phyloP scores from a whole-genome alignment of 1,139 yeast species.

The Pichia cactophila region DNA sequence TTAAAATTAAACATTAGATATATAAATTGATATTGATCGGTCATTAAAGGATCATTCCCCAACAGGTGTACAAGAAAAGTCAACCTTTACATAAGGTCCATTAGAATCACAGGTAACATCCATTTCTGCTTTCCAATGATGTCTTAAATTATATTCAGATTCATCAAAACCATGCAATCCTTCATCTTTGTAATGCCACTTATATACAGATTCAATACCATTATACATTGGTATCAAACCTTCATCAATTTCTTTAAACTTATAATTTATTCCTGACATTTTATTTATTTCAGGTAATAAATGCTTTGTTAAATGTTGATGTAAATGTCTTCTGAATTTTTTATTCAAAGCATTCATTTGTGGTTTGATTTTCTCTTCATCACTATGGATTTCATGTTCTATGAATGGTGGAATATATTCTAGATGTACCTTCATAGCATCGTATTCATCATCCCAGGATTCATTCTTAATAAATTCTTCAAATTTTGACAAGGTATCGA shows the following conservation, averaged over 20 bases:
- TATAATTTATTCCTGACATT: slow-evolving; percentile 42
- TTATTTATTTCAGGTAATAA: slow-evolving; percentile 57
- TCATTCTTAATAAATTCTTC: slow-evolving; percentile 62
- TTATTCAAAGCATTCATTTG: slow-evolving; percentile 65
- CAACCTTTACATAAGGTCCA: slow-evolving; percentile 47
- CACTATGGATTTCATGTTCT: slow-evolving; percentile 56
- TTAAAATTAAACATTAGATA: too few relatives aligned
- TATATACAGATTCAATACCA: slow-evolving; percentile 24
- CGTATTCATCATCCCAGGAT: slow-evolving; percentile 69
- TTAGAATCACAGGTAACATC: slow-evolving; percentile 47
- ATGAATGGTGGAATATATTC: slow-evolving; percentile 69
- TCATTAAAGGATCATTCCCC: not conserved
- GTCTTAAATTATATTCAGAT: slow-evolving; percentile 35
- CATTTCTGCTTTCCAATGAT: slow-evolving; percentile 51
- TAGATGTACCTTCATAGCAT: slow-evolving; percentile 58
- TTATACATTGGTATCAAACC: slow-evolving; percentile 31
- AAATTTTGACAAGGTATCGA: slow-evolving; percentile 59
- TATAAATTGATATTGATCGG: not conserved
- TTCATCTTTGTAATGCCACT: slow-evolving; percentile 44
- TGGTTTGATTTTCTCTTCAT: slow-evolving; percentile 65
- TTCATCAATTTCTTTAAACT: slow-evolving; percentile 25
- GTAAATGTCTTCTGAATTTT: slow-evolving; percentile 66
- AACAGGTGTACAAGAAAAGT: slow-evolving; percentile 27
- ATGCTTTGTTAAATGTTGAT: slow-evolving; percentile 69
- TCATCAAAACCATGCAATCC: slow-evolving; percentile 47